Percentiles rank a stretch among this genome's conserved stretches.
These are phyloP conservation scores for Volvariella volvacea DNA, from an alignment of 1,284 basidiomycete genomes.

Conservation along the genomic window DNA sequence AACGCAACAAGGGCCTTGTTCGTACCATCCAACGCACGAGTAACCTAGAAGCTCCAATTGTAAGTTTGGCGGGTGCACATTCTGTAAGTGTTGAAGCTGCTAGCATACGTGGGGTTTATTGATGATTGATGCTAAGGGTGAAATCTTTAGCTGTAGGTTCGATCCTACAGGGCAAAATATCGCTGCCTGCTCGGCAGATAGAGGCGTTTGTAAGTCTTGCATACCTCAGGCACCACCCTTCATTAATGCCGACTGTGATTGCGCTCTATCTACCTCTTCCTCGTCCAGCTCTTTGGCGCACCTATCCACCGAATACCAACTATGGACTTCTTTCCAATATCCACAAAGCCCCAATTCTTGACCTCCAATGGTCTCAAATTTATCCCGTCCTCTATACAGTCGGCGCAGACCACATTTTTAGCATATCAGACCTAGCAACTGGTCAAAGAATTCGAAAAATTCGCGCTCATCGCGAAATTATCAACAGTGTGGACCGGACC, in stretches of 20 bases:
- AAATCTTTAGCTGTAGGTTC: conserved; percentile 75
- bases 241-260: conserved; percentile 1
- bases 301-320: conserved; percentile 77
- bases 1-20: conserved; percentile 66
- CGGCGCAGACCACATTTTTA: conserved; percentile 78
- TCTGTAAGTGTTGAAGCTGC: conserved; percentile 35
- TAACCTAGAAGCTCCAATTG: conserved; percentile 72
- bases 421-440: conserved; percentile 67
- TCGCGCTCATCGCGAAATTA: conserved; percentile 81
- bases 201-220: conserved; percentile 61
- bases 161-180: conserved; percentile 79
- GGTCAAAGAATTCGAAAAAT: conserved; percentile 72
- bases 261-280: too few species aligned
- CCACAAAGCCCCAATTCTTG: conserved; percentile 74
- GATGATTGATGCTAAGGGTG: conserved; percentile 39
- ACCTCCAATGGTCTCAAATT: conserved; percentile 76
- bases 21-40: conserved; percentile 76
- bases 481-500: conserved; percentile 83
- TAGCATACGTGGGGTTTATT: background rate
- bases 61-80: conserved; percentile 73
- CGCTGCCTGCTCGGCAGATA: conserved; percentile 76
- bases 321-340: conserved; percentile 70
- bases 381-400: conserved; percentile 72
- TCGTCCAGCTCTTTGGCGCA: conserved; percentile 67
- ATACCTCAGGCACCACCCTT: too few species aligned